Base-by-base conservation (phyloP, 148 eudicot species). In the Rhododendron williamsianum region DNA sequence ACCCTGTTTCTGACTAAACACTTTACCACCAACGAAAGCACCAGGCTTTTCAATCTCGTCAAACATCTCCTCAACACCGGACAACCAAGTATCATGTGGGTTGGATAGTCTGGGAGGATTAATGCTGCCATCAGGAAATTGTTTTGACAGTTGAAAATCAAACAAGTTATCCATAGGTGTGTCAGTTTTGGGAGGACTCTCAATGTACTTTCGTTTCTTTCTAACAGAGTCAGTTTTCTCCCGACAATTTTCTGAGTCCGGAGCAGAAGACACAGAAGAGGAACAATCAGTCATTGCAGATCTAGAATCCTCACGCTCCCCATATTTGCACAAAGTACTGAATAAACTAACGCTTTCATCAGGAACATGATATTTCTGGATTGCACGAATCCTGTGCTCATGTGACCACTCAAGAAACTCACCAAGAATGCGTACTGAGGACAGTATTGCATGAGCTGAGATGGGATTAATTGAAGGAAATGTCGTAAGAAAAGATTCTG, bases 391-490 rank as follows among this genome's bases (percentile, higher is more conserved):
- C 88, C 95, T 93, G 80, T 86, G 83, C 83, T 90, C 92, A 27
- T 85, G 83, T 30, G 98, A 90, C 93, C 88, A 89, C 89, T 88
- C 94, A 85, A 97, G 88, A 86, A 92, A 93, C 79, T 95, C 92
- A 69, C 88, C 87, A 83, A 93, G 94, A 85, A 84, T 84, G 87
- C 88, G 86, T 58, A 87, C 95, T 78, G 93, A 89, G 33, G 99
- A 92, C 86, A 93, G 88, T 81, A 97, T 92, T 73, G 95, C 96
- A 90, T 95, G 98, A 86, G 99, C 98, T 79, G 98, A 92, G 83
- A 97, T 93, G 60, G 99, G 98, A 91, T 97, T 95, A 43, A 95
- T 88, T 72, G 98, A 95, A 89, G 98, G 97, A 89, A 94, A 94
- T 87, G 90, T 79, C 54, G 98, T 90, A 6, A 97, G 93, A 87